Percentiles rank a stretch among this genome's conserved stretches.
Conservation (phyloP, 2,329 filamentous ascomycete species). For the Fusarium sp. region DNA sequence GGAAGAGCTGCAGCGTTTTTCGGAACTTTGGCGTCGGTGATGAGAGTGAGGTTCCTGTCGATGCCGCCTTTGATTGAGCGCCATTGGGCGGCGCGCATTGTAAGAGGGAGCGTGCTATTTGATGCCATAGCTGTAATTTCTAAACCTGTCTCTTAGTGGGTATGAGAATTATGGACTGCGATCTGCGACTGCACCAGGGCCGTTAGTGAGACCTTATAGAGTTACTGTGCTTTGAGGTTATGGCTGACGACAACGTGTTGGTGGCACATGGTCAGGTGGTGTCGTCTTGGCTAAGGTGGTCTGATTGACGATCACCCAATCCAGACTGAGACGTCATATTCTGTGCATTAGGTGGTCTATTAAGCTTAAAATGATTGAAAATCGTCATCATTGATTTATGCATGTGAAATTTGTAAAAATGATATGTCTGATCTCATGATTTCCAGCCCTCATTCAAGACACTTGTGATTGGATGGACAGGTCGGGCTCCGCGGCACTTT, state of each 20-base stretch:
- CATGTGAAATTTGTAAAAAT: no score
- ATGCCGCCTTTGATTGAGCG: constrained; percentile 31
- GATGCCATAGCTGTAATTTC: constrained; percentile 12
- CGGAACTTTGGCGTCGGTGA: constrained; percentile 14
- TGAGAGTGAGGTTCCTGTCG: constrained; percentile 23
- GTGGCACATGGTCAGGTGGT: constrained; percentile 11
- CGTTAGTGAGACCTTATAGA: background rate
- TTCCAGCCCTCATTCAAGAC: accelerated
- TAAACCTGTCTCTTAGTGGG: no score
- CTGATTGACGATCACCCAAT: constrained; percentile 3
- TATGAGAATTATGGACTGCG: no score
- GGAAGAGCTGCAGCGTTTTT: background rate
- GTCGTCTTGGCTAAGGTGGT: background rate
- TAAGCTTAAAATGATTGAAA: background rate
- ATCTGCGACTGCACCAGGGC: background rate
- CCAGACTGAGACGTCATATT: background rate
- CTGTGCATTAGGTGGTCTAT: background rate
- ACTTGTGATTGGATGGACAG: accelerated
- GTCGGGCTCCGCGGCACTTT: background rate
- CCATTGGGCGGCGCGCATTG: constrained; percentile 38
- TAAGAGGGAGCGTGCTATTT: constrained; percentile 1
- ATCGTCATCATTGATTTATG: accelerated
- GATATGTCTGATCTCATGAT: background rate
- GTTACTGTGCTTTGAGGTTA: accelerated
- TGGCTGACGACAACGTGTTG: background rate